Evolutionary conservation across 345 rosid species (phyloP).

Genomic region (Psidium guajava): DNA sequence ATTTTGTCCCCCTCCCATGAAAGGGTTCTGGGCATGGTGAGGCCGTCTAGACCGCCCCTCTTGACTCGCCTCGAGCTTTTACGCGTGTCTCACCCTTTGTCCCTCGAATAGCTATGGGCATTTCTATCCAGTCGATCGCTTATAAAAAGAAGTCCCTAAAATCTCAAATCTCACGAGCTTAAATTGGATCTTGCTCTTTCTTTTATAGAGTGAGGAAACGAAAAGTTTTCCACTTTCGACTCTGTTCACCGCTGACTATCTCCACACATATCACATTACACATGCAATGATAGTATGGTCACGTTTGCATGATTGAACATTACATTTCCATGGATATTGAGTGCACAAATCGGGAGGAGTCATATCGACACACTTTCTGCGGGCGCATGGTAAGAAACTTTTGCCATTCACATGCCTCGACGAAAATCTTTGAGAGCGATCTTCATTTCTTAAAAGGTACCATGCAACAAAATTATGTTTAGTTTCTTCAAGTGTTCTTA

Average conservation of each 20-base stretch:
- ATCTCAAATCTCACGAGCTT: background rate
- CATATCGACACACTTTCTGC: background rate
- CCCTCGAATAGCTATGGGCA: background rate
- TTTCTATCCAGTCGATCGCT: background rate
- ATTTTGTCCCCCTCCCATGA: too few species aligned
- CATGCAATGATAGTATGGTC: background rate
- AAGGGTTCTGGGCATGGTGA: background rate
- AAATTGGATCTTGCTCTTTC: background rate
- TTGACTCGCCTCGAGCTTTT: background rate
- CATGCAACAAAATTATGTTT: too few species aligned
- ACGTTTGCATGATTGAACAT: background rate
- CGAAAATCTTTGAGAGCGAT: too few species aligned
- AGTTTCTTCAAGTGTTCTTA: too few species aligned
- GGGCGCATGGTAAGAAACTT: background rate
- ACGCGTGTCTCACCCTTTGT: background rate
- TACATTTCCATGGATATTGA: background rate
- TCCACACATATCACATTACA: background rate
- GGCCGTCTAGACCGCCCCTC: background rate
- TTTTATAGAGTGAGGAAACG: background rate
- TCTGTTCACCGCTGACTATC: background rate
- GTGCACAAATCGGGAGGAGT: background rate
- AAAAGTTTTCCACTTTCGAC: background rate
- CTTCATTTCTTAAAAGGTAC: too few species aligned
- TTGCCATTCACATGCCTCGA: background rate
- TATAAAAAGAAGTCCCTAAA: background rate